Conservation (phyloP, 2,329 filamentous ascomycete genomes). For the Apiospora saccharicola region DNA sequence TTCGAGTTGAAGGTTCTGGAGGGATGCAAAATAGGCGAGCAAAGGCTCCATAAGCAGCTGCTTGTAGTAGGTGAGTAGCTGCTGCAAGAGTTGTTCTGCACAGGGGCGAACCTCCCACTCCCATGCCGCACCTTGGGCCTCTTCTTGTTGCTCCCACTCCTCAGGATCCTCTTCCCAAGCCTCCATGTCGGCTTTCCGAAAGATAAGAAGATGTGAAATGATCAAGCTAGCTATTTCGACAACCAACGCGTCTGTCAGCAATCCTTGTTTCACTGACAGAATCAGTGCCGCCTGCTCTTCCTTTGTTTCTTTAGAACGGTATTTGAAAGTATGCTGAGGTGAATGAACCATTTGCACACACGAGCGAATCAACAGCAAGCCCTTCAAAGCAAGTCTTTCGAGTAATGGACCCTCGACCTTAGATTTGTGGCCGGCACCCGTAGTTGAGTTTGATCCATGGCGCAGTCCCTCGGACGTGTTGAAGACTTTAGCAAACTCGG, state of each 20-base stretch:
- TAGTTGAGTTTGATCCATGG: conserved; percentile 43
- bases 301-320: conserved; percentile 76
- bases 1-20: conserved; percentile 70
- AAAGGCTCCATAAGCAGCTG: conserved; percentile 80
- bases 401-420: conserved; percentile 69
- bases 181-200: conserved; percentile 83
- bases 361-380: conserved; percentile 80
- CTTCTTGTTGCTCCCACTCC: conserved; percentile 92
- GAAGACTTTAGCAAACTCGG: conserved; percentile 78
- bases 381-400: conserved; percentile 84
- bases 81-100: conserved; percentile 91
- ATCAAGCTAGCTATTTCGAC: conserved; percentile 83
- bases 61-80: conserved; percentile 90
- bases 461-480: conserved; percentile 66
- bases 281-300: conserved; percentile 77
- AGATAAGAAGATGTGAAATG: conserved; percentile 87
- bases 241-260: conserved; percentile 81
- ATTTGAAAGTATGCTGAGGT: conserved; percentile 83
- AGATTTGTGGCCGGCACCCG: conserved; percentile 48
- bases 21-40: conserved; percentile 81
- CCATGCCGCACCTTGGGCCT: conserved; percentile 83
- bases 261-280: conserved; percentile 71
- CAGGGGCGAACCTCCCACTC: conserved; percentile 93
- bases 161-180: conserved; percentile 96
- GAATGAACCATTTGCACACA: conserved; percentile 88